A percentile compares a stretch with the other conserved stretches of the same genome.
Evolutionary conservation across 2,329 filamentous ascomycete genomes (phyloP).

Genomic region (Penicillium hesseltinei): DNA sequence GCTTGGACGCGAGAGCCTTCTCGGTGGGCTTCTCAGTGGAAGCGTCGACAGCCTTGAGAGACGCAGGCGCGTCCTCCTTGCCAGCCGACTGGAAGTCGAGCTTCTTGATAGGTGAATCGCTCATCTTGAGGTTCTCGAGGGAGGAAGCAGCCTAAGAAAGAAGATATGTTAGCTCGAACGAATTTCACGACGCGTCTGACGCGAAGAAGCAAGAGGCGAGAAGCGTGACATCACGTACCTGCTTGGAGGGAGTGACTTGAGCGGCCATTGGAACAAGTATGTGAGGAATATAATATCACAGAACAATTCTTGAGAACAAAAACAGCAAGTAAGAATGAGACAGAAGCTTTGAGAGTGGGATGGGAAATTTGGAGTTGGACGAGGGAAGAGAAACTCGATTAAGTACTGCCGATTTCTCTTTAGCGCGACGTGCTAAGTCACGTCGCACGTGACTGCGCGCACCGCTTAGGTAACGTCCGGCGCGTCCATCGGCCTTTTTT

Average conservation of each 20-base stretch:
- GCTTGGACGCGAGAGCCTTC: constrained; percentile 43
- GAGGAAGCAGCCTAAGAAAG: constrained; percentile 72
- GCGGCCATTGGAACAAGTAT: constrained; percentile 62
- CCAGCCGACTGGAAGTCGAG: constrained; percentile 69
- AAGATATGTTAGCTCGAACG: constrained; percentile 40
- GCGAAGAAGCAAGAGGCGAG: constrained; percentile 33
- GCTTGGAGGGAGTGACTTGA: constrained; percentile 71
- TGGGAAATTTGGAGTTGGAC: constrained; percentile 20
- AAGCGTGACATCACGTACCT: constrained; percentile 55
- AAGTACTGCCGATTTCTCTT: constrained; percentile 29
- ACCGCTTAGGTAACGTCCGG: constrained; percentile 14
- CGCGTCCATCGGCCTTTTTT: constrained; percentile 11
- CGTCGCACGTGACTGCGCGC: constrained; percentile 41
- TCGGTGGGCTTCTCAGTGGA: constrained; percentile 57
- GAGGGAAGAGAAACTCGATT: constrained; percentile 30
- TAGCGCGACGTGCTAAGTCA: constrained; percentile 42
- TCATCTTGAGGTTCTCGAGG: constrained; percentile 85
- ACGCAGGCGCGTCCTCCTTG: constrained; percentile 74
- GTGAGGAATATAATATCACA: constrained; percentile 29
- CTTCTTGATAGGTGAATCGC: constrained; percentile 85
- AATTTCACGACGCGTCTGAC: constrained; percentile 33
- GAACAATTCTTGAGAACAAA: constrained; percentile 25
- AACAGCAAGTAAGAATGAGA: constrained; percentile 25
- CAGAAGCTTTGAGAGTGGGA: constrained; percentile 17
- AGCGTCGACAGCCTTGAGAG: constrained; percentile 51